Evolutionary conservation across 331 rosid species (phyloP).

Genomic region (Pyracantha coccinea): DNA sequence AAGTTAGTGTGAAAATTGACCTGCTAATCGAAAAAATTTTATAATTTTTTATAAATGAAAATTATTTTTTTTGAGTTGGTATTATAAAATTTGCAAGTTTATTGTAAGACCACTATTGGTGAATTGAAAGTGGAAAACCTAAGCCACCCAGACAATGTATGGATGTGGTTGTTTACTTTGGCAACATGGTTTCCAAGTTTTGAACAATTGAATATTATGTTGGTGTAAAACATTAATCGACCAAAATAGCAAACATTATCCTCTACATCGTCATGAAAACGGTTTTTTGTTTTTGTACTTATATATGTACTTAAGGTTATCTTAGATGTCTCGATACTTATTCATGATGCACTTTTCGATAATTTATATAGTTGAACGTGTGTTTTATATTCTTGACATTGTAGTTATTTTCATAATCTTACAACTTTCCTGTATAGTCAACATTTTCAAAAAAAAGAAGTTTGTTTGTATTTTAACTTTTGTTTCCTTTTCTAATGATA

Average conservation of each 20-base stretch:
- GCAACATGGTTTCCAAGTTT: constrained; percentile 5
- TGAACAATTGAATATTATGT: neutral
- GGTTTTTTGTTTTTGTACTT: neutral
- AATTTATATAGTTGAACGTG: neutral
- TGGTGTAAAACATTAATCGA: neutral
- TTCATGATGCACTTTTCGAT: neutral
- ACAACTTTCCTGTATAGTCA: too few relatives aligned
- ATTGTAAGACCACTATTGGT: constrained; percentile 6
- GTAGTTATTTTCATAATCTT: too few relatives aligned
- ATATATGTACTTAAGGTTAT: neutral
- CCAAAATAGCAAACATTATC: neutral
- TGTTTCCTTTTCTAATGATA: neutral
- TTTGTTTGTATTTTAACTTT: neutral
- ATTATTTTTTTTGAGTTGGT: neutral
- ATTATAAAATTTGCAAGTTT: neutral
- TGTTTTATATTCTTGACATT: neutral
- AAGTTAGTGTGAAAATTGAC: too few relatives aligned
- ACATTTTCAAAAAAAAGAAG: too few relatives aligned
- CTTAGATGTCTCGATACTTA: neutral
- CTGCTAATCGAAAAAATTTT: too few relatives aligned
- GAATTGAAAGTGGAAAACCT: constrained; percentile 28
- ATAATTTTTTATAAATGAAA: neutral
- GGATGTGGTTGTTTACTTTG: constrained; percentile 23
- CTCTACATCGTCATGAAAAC: neutral
- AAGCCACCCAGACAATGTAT: constrained; percentile 18